Percentiles rank a stretch among this genome's conserved stretches.
Evolutionary conservation across 2,329 filamentous ascomycete species (phyloP).

Genomic region (Cladosporium sp.): DNA sequence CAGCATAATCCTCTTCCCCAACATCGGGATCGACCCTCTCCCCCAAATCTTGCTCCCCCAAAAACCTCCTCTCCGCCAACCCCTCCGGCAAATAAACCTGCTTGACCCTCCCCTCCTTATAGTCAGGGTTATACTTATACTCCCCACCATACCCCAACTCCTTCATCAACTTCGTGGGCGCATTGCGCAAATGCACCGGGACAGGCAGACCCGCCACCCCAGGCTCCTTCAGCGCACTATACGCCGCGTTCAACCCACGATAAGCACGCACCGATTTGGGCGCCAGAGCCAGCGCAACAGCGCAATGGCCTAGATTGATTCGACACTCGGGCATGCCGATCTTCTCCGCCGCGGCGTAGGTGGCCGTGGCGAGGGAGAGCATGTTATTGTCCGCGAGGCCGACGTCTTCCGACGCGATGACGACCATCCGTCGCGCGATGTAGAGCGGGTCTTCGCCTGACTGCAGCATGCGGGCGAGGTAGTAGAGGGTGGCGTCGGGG

Average conservation of each 20-base stretch:
- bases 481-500: conserved; percentile 85
- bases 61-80: conserved; percentile 65
- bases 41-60: conserved; percentile 78
- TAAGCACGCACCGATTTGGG: conserved; percentile 88
- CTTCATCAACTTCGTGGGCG: conserved; percentile 88
- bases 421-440: conserved; percentile 86
- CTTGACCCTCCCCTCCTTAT: conserved; percentile 70
- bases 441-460: conserved; percentile 92
- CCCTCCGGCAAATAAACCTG: conserved; percentile 89
- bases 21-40: conserved; percentile 63
- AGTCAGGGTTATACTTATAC: conserved; percentile 97
- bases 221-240: conserved; percentile 73
- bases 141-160: conserved; percentile 85
- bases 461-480: conserved; percentile 91
- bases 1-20: conserved; percentile 19
- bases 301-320: conserved; percentile 84
- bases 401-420: conserved; percentile 91
- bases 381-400: conserved; percentile 84
- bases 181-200: conserved; percentile 84
- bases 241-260: conserved; percentile 73
- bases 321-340: conserved; percentile 93
- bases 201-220: conserved; percentile 78
- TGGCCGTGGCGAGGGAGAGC: conserved; percentile 76
- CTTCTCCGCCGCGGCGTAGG: conserved; percentile 84
- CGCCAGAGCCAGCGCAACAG: conserved; percentile 74